These are phyloP conservation scores for Chimonanthus salicifolius DNA, from an alignment of 164 flowering plant genomes.

Conservation along the genomic window DNA sequence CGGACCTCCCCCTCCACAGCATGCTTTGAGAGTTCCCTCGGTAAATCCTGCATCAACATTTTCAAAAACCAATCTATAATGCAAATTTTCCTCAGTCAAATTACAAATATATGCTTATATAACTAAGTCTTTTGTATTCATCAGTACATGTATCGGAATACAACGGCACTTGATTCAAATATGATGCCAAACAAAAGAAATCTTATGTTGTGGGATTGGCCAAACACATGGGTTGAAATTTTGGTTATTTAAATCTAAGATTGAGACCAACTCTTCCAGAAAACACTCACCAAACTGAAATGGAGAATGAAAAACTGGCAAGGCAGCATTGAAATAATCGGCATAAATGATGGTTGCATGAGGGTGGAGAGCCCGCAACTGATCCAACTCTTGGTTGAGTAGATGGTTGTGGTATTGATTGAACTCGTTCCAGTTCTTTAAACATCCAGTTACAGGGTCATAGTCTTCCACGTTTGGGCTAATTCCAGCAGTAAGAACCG, in stretches of 20 bases:
- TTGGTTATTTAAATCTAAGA: too few species aligned
- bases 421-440: conserved; percentile 36
- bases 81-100: too few species aligned
- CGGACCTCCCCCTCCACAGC: conserved; percentile 33
- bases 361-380: conserved; percentile 34
- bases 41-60: neutral
- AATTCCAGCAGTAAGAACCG: conserved; percentile 29
- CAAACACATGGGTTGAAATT: too few species aligned
- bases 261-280: too few species aligned
- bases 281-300: conserved; percentile 29
- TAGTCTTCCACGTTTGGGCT: conserved; percentile 29
- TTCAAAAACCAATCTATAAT: neutral
- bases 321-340: conserved; percentile 45
- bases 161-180: neutral
- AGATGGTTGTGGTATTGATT: conserved; percentile 39
- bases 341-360: conserved; percentile 45
- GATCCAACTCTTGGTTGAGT: conserved; percentile 29
- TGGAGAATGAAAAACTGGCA: conserved; percentile 29
- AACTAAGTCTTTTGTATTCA: neutral
- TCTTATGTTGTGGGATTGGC: too few species aligned
- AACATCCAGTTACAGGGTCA: conserved; percentile 36
- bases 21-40: conserved; percentile 11
- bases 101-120: too few species aligned
- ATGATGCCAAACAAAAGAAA: too few species aligned
- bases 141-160: neutral